A percentile compares a stretch with the other conserved stretches of the same genome.
phyloP scores from a whole-genome alignment of 345 rosid genomes.

The Corchorus capsularis region DNA sequence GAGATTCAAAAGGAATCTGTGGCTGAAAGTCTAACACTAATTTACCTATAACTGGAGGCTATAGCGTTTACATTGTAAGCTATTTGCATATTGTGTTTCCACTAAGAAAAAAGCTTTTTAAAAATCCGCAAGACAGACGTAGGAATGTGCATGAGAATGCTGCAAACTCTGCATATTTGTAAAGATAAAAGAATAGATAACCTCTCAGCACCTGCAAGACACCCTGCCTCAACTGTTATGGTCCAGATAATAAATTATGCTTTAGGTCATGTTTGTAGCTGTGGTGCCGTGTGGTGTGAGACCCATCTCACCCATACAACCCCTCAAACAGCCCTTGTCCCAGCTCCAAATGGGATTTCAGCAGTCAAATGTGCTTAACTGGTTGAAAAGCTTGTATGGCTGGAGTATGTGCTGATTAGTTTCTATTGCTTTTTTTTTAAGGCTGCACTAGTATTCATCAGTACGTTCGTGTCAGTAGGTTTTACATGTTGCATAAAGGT shows the following conservation, averaged over 20 bases:
- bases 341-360: no score
- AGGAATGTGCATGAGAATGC: conserved; percentile 1
- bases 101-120: background rate
- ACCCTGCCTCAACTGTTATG: background rate
- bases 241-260: background rate
- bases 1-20: background rate
- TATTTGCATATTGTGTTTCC: background rate
- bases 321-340: no score
- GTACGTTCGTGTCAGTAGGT: background rate
- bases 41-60: conserved; percentile 1
- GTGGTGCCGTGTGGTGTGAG: no score
- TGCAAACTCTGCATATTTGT: background rate
- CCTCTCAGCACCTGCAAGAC: background rate
- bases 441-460: background rate
- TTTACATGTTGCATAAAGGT: background rate
- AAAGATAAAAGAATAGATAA: background rate
- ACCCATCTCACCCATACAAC: no score
- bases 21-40: background rate
- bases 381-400: background rate
- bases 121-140: background rate
- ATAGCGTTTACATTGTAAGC: background rate
- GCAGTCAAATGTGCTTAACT: background rate
- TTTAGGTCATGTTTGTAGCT: no score
- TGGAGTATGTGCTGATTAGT: background rate
- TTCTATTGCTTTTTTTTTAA: background rate